Base-by-base conservation (phyloP, 1,139 yeast species). In the Suhomyces wounanorum region DNA sequence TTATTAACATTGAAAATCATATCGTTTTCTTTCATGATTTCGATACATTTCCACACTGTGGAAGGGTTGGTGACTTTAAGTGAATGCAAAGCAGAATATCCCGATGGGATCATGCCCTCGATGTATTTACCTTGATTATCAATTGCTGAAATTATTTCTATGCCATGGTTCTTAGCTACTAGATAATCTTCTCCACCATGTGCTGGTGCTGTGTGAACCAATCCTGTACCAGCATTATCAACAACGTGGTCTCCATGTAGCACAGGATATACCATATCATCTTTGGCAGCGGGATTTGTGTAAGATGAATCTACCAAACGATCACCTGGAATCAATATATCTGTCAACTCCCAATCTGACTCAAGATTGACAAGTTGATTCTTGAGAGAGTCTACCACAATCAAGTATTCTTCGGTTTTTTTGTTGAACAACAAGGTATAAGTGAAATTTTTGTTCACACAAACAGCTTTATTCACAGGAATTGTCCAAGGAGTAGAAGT, bases 401-500 rank as follows among this genome's bases (percentile, higher is more conserved):
- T 60, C 8, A 85, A 54, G 37, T 69, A 60, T 13, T 79, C 85
- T 44, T 68, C 61, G 10, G 65, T 51, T 3, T 56, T 55, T 0
- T 65, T 59, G 18, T 74, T 69, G 11, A 81, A 57, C 7, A 81
- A 52, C n/a, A 83, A 55, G 0, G 85, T 81, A 65, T 94, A 94
- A 0, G 67, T 65, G 54, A 89, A 70, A 0, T 77, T 71, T 28
- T 81, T 68, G 61, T 89, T 83, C 40, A 88, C 78, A 45, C 96
- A 87, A 47, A 94, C 83, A 0, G 98, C 98, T 55, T 79, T 78
- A 63, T 95, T 94, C 0, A 96, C 87, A 2, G 90, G 89, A 36
- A 95, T 74, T 0, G 99, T 95, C 99, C 99, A 94, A 0, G 99
- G 98, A 1, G 99, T 94, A 1, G 97, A 91, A 0, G 99, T 94